Percentiles rank a stretch among this genome's conserved stretches.
Conservation (phyloP, 1,284 basidiomycete genomes). For the Phellinidium pouzarii region DNA sequence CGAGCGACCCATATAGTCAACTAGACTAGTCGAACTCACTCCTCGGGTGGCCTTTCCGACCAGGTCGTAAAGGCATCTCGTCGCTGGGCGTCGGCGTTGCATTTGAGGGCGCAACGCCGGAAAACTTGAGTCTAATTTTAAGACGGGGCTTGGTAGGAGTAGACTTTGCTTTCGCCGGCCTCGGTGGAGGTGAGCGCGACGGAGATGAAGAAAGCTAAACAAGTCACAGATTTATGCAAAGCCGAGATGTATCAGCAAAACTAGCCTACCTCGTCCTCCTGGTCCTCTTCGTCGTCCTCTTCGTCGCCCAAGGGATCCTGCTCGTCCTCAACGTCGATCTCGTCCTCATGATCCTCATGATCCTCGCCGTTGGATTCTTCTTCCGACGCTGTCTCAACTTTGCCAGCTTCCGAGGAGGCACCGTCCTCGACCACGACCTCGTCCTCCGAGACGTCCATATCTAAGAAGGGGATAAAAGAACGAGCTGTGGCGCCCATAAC, state of each 20-base stretch:
- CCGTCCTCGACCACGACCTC: constrained; percentile 5
- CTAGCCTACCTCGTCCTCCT: constrained; percentile 21
- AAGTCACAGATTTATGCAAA: not conserved
- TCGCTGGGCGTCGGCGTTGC: constrained; percentile 33
- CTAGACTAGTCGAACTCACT: constrained; percentile 18
- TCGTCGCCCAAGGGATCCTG: constrained; percentile 29
- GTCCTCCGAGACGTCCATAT: constrained; percentile 16
- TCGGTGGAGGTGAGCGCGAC: constrained; percentile 11
- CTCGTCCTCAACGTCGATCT: constrained; percentile 26
- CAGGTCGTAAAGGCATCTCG: constrained; percentile 25
- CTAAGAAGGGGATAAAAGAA: not conserved
- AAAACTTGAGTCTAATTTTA: constrained; percentile 62
- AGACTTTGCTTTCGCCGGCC: constrained; percentile 9
- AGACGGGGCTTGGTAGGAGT: constrained; percentile 35
- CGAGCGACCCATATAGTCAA: not conserved
- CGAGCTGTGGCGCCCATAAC: not conserved
- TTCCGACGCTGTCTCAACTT: constrained; percentile 30
- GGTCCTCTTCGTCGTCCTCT: constrained; percentile 29
- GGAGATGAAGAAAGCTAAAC: constrained; percentile 9
- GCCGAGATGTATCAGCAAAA: not conserved
- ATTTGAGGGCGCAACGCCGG: constrained; percentile 35
- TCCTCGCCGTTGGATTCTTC: constrained; percentile 30
- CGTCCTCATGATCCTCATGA: constrained; percentile 28
- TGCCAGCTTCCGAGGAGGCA: constrained; percentile 18
- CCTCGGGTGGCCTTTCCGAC: constrained; percentile 21